A percentile compares a stretch with the other conserved stretches of the same genome.
Evolutionary conservation across 2,329 filamentous ascomycete species (phyloP).

Genomic region (Hymenoscyphus salicellus): DNA sequence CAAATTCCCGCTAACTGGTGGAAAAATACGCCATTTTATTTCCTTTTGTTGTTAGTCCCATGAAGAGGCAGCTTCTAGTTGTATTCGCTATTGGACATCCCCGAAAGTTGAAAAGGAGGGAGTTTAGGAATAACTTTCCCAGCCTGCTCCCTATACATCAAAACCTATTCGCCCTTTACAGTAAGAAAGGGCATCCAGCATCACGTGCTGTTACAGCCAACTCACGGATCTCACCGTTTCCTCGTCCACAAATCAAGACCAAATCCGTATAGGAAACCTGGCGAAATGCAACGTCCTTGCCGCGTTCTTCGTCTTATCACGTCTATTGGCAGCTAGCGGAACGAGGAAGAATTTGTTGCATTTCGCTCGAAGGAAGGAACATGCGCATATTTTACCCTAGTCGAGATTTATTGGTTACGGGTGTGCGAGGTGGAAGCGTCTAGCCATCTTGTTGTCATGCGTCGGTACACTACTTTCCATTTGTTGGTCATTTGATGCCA

Average conservation of each 20-base stretch:
- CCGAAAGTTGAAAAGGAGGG: no score
- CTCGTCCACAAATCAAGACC: background rate
- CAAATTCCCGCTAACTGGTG: background rate
- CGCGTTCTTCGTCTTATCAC: background rate
- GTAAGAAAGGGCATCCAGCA: background rate
- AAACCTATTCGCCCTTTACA: no score
- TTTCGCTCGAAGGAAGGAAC: conserved; percentile 1
- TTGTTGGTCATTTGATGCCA: no score
- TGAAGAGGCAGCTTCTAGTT: background rate
- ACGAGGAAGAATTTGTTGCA: background rate
- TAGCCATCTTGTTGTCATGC: no score
- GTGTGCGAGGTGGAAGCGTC: background rate
- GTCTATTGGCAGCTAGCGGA: background rate
- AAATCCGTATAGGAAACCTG: background rate
- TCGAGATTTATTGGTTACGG: background rate
- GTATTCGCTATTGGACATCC: no score
- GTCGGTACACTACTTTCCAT: no score
- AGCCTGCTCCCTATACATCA: no score
- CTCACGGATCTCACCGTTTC: background rate
- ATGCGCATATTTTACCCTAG: background rate
- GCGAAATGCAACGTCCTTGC: background rate
- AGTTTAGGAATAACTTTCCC: no score
- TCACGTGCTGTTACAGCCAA: background rate
- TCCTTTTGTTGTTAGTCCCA: background rate
- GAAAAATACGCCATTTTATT: background rate